Evolutionary conservation across 148 eudicot species (phyloP).

Genomic region (Chenopodium quinoa): DNA sequence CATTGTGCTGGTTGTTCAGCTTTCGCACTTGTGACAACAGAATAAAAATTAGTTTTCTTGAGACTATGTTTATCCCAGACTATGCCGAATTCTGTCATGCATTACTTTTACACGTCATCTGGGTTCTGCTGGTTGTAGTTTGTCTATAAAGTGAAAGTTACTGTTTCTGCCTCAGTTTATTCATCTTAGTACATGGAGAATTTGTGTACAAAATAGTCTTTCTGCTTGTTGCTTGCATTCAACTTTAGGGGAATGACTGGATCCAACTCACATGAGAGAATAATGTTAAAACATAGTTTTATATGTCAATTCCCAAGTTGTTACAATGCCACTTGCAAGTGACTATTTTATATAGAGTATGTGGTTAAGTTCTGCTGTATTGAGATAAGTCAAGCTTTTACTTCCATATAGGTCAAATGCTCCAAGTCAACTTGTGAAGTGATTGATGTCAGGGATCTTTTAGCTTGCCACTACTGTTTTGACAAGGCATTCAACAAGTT

Average conservation of each 20-base stretch:
- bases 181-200: neutral
- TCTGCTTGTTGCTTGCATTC: neutral
- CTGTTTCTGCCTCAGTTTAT: too few species aligned
- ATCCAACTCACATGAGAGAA: neutral
- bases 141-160: neutral
- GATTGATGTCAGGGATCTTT: constrained; percentile 68
- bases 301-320: neutral
- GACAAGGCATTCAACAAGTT: constrained; percentile 87
- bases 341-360: neutral
- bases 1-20: neutral
- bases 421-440: constrained; percentile 79
- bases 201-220: neutral
- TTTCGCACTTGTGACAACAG: neutral
- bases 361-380: neutral
- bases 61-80: neutral
- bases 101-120: neutral
- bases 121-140: neutral
- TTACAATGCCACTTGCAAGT: neutral
- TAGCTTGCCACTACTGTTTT: constrained; percentile 78
- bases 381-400: neutral
- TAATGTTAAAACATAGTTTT: neutral
- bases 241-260: neutral
- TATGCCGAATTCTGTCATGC: neutral
- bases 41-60: neutral
- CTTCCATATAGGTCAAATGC: constrained; percentile 68